Evolutionary conservation across 495 filamentous ascomycete species (phyloP), one percentile per base, ranked within the genome.

Genomic region (Xylaria nigripes): DNA sequence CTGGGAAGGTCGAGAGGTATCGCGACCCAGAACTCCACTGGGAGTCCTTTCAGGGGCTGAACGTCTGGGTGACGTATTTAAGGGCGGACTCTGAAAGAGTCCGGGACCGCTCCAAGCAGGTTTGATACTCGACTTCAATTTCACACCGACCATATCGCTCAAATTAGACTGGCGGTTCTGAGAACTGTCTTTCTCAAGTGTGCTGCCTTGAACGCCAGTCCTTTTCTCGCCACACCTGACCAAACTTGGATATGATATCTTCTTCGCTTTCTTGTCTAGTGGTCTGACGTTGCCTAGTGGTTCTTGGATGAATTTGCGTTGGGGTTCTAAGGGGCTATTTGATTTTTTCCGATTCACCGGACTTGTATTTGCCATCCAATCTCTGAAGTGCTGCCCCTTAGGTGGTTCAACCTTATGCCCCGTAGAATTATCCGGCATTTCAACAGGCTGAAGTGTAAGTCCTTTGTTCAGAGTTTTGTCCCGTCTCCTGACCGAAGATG

Each of bases 301-400:
- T 58, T 55, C 54, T 16, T 47, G 65, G 50, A 36, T 58, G 57
- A 27, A 54, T 10, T 58, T 45, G 30, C 60, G 50, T 21, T 60
- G 44, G 4, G 47, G 41, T 6, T 66, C 57, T 6, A 66, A 57
- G 13, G 70, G 68, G n/a, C 62, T 64, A 27, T 70, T 67, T 10
- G 64, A 48, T 10, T 69, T 65, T 54, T 77, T 79, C 50, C 77
- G 73, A 47, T 75, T 77, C 22, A 75, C 71, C 4, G 66, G 43
- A 45, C 65, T 32, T 3, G 38, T 44, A n/a, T n/a, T 27, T 25
- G 23, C 18, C 19, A 24, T 6, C 32, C 18, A 25, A 30, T 18
- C 27, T 6, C 1, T 49, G 22, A 16, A 55, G 18, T 24, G 27
- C 27, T 27, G 30, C 48, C 48, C 51, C 51, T 51, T 65, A 44